Percentiles rank a stretch among this genome's conserved stretches.
Conservation (phyloP, 2,329 filamentous ascomycete species). For the Talaromyces sp. region DNA sequence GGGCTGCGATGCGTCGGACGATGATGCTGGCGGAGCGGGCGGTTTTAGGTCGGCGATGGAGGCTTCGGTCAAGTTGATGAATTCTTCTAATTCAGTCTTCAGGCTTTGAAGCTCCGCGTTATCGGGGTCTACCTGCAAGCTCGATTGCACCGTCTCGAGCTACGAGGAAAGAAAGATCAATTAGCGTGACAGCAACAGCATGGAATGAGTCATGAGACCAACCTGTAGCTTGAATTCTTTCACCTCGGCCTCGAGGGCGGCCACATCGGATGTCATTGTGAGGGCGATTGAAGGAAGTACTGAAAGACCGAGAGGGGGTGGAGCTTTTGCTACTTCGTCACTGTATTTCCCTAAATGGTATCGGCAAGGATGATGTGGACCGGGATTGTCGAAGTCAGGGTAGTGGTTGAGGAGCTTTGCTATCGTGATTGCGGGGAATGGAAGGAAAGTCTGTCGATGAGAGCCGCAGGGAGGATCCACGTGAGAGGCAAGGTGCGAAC, state of each 20-base stretch:
- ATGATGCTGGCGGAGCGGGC: slow-evolving; percentile 42
- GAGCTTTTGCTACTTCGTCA: not conserved
- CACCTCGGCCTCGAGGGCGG: slow-evolving; percentile 44
- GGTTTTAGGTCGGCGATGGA: slow-evolving; percentile 75
- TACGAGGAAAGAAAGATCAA: slow-evolving; percentile 27
- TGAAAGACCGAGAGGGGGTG: not conserved
- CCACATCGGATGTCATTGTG: slow-evolving; percentile 36
- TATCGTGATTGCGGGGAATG: not conserved
- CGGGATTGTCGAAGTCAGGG: not conserved
- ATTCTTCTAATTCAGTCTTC: slow-evolving; percentile 72
- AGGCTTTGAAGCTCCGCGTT: slow-evolving; percentile 72
- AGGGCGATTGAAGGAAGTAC: not conserved
- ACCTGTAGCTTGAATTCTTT: slow-evolving; percentile 58
- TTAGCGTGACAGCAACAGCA: not conserved
- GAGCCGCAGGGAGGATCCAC: not conserved
- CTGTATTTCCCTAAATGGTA: not conserved
- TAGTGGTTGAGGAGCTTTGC: too few species aligned
- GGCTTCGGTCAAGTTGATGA: slow-evolving; percentile 72
- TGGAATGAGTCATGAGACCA: slow-evolving; percentile 4
- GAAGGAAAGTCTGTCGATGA: not conserved
- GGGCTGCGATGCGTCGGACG: slow-evolving; percentile 44
- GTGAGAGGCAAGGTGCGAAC: not conserved
- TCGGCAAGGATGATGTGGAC: not conserved
- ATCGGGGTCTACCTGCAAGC: slow-evolving; percentile 73
- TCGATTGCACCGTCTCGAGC: slow-evolving; percentile 71